phyloP scores from a whole-genome alignment of 2,329 filamentous ascomycete genomes.

The Aureobasidium melanogenum region DNA sequence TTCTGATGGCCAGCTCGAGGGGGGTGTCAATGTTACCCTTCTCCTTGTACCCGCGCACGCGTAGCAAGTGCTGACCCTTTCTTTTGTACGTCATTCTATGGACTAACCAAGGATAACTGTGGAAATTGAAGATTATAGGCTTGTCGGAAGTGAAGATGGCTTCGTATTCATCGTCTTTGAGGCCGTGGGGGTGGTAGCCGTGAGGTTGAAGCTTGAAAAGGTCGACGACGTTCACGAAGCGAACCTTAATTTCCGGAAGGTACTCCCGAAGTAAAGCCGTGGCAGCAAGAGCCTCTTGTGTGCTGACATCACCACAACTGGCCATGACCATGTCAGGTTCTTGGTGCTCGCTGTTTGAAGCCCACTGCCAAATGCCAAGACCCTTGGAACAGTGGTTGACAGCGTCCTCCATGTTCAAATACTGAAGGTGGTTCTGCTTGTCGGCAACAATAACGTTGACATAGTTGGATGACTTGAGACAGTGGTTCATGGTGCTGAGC shows the following conservation, averaged over 20 bases:
- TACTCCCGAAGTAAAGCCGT: slow-evolving; percentile 63
- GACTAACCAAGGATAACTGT: slow-evolving; percentile 57
- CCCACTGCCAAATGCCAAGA: slow-evolving; percentile 68
- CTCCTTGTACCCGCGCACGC: slow-evolving; percentile 72
- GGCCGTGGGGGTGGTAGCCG: slow-evolving; percentile 63
- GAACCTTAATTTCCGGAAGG: slow-evolving; percentile 64
- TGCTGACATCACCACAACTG: slow-evolving; percentile 65
- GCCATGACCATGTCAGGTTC: slow-evolving; percentile 72
- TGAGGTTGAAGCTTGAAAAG: slow-evolving; percentile 70
- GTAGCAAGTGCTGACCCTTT: slow-evolving; percentile 56
- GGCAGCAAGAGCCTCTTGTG: slow-evolving; percentile 65
- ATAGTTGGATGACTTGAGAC: slow-evolving; percentile 63
- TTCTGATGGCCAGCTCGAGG: slow-evolving; percentile 67
- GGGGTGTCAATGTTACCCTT: slow-evolving; percentile 81
- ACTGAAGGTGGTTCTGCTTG: slow-evolving; percentile 72
- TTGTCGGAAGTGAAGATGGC: slow-evolving; percentile 63
- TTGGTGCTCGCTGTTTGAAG: slow-evolving; percentile 57
- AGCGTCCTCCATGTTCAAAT: slow-evolving; percentile 63
- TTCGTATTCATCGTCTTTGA: slow-evolving; percentile 56
- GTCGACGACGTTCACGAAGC: slow-evolving; percentile 73
- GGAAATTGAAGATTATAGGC: slow-evolving; percentile 76
- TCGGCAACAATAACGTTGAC: slow-evolving; percentile 75
- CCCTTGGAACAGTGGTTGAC: slow-evolving; percentile 71
- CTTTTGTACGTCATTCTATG: slow-evolving; percentile 70
- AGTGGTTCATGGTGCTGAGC: slow-evolving; percentile 68